Conservation (phyloP, 108 stramenopile species). For the Discostella stelligeroides region DNA sequence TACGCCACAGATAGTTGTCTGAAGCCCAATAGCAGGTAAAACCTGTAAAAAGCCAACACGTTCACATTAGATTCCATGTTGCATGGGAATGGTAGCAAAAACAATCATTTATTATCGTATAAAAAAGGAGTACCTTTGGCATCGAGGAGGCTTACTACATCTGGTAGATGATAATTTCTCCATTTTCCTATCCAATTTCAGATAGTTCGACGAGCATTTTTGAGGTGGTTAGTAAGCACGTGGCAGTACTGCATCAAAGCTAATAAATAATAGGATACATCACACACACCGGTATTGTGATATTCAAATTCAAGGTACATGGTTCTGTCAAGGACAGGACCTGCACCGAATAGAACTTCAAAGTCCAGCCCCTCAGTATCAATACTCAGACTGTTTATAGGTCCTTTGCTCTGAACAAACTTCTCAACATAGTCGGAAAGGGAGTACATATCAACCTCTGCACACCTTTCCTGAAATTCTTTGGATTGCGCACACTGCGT, state of each 20-base stretch:
- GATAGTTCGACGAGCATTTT: not conserved
- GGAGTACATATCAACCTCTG: constrained; percentile 4
- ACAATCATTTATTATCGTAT: not conserved
- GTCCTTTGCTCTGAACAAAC: constrained; percentile 19
- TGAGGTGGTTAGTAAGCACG: not conserved
- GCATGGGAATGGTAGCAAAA: not conserved
- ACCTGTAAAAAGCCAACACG: constrained; percentile 6
- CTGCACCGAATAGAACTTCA: constrained; percentile 33
- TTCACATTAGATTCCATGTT: no score
- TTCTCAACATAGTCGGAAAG: constrained; percentile 9
- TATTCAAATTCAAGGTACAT: constrained; percentile 30
- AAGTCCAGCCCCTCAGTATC: constrained; percentile 27
- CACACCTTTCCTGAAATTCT: not conserved
- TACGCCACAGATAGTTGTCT: constrained; percentile 7
- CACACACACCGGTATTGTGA: constrained; percentile 1
- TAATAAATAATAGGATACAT: not conserved
- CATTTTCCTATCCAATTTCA: not conserved
- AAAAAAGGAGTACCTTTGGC: not conserved
- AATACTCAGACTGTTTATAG: constrained; percentile 13
- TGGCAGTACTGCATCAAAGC: not conserved
- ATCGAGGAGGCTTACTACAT: constrained; percentile 20
- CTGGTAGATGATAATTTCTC: constrained; percentile 3
- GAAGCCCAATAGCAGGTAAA: constrained; percentile 29
- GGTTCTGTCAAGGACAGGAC: constrained; percentile 32
- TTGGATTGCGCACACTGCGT: no score